A percentile compares a stretch with the other conserved stretches of the same genome.
phyloP scores from a whole-genome alignment of 208 protist species.

The Trypanosoma vivax region DNA sequence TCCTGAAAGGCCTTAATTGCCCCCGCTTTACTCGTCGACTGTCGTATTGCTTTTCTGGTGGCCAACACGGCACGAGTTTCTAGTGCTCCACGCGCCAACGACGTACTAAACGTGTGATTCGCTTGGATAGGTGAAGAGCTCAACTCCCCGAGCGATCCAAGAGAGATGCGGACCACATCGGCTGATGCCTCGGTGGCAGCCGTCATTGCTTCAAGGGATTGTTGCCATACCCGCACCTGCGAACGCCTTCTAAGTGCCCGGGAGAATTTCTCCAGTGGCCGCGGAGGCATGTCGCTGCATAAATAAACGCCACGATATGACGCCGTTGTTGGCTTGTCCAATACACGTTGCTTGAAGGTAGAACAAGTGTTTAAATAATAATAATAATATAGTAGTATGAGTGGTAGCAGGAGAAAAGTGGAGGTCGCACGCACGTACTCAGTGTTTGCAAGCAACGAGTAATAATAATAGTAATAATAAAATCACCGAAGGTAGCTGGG shows the following conservation, averaged over 20 bases:
- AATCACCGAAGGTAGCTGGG: too few species aligned
- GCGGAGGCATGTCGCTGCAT: conserved; percentile 5
- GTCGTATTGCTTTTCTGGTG: conserved; percentile 17
- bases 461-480: too few species aligned
- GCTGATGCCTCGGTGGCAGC: too few species aligned
- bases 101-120: conserved; percentile 10
- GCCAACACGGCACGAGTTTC: conserved; percentile 25
- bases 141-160: neutral
- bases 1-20: conserved; percentile 41
- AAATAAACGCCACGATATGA: too few species aligned
- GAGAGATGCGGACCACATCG: too few species aligned
- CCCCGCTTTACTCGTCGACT: conserved; percentile 27
- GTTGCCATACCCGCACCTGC: conserved; percentile 18
- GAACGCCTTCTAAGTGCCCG: conserved; percentile 32
- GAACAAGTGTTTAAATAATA: too few species aligned
- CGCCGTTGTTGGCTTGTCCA: too few species aligned
- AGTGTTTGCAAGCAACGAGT: too few species aligned
- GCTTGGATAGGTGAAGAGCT: conserved; percentile 7
- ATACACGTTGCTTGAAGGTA: too few species aligned
- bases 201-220: neutral
- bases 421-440: too few species aligned
- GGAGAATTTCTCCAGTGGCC: conserved; percentile 20
- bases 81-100: conserved; percentile 9
- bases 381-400: too few species aligned
- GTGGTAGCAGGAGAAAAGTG: too few species aligned